Base-by-base conservation (phyloP, 805 yeast species). In the Candida dajiaensis region DNA sequence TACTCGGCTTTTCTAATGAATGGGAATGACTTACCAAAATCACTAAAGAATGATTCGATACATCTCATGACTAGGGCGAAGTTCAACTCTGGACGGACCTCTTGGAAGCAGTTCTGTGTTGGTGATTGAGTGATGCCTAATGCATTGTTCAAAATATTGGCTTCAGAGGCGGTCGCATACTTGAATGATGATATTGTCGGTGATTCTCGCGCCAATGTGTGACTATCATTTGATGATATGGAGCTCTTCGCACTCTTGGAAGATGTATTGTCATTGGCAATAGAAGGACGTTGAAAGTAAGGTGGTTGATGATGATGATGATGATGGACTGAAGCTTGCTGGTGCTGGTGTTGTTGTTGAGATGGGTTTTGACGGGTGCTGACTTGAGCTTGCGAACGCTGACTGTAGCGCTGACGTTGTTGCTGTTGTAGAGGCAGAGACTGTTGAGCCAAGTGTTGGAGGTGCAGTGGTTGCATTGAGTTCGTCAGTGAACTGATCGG, bases 1-100 rank as follows among this genome's bases (percentile, higher is more conserved):
- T 52, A 52, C 6, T 29, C 21, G 3, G 37, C 19, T 13, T 44
- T 47, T 25, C 46, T 49, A 18, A 53, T 38, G 36, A 51, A 53
- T 26, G 53, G 51, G 25, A 36, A 28, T 13, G 21, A 35, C 5
- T 37, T 23, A n/a, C 44, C 45, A 29, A 44, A 50, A 5, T 40
- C 36, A 18, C 20, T 21, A 29, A 50, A 50, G 26, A 44, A 50
- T 10, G 49, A 25, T 16, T 50, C 52, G 7, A 45, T 45, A 38
- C 46, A 50, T 26, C 38, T 47, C 12, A 12, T 12, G 21, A 44
- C 40, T 8, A 47, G 7, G 7, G 23, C 31, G 13, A 39, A 20
- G 26, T 43, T 41, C n/a, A 47, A 4, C 20, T 47, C 49, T 19
- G 39, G 39, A 6, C 39, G 22, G 36, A 33, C 20, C 8, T 33